A percentile compares a stretch with the other conserved stretches of the same genome.
Evolutionary conservation across 1,284 basidiomycete species (phyloP).

Genomic region (Athelia sp.): DNA sequence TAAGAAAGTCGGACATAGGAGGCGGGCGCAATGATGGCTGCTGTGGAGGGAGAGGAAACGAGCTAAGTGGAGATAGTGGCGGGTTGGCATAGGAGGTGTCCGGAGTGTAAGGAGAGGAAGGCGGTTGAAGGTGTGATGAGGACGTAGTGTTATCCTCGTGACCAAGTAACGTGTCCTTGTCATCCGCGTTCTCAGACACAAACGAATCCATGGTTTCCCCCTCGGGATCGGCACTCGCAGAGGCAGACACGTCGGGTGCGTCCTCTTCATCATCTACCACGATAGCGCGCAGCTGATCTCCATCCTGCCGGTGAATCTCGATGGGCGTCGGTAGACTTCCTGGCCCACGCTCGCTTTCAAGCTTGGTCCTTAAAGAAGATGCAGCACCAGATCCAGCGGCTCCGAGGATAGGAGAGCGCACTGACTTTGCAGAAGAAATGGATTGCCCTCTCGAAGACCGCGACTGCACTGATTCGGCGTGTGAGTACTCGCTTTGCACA

Average conservation of each 20-base stretch:
- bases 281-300: slow-evolving; percentile 10
- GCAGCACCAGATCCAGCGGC: slow-evolving; percentile 21
- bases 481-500: slow-evolving; percentile 3
- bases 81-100: not conserved
- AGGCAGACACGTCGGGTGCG: not conserved
- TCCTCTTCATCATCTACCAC: not conserved
- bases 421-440: not conserved
- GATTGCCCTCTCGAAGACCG: not conserved
- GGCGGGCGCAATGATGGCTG: not conserved
- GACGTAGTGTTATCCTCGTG: not conserved
- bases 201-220: no score
- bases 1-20: not conserved
- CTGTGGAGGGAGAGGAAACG: not conserved
- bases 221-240: no score
- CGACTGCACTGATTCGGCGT: slow-evolving; percentile 3
- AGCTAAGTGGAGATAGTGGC: not conserved
- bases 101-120: no score
- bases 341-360: slow-evolving; percentile 25
- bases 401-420: not conserved
- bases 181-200: no score
- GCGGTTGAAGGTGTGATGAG: no score
- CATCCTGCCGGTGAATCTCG: slow-evolving; percentile 15
- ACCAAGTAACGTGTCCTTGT: not conserved
- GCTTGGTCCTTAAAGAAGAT: slow-evolving; percentile 27
- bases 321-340: slow-evolving; percentile 2